Evolutionary conservation across 2,329 filamentous ascomycete species (phyloP).

Genomic region (Cladophialophora yegresii): DNA sequence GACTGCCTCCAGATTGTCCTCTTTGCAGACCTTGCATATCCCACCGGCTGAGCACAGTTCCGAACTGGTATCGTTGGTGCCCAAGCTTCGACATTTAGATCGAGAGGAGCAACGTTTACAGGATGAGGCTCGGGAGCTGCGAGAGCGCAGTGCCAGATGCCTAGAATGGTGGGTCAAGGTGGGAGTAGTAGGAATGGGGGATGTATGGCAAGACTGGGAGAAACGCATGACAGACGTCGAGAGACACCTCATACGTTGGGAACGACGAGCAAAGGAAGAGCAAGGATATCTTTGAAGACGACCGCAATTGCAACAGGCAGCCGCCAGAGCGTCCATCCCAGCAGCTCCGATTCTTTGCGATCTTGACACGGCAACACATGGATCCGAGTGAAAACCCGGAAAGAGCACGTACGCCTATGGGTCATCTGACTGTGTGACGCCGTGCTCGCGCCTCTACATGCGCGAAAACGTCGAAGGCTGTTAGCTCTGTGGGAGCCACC

Average conservation of each 20-base stretch:
- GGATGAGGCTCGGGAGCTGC: slow-evolving; percentile 45
- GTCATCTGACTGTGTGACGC: slow-evolving; percentile 5
- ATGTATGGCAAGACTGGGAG: slow-evolving; percentile 71
- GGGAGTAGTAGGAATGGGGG: slow-evolving; percentile 67
- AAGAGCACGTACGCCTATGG: not conserved
- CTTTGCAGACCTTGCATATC: slow-evolving; percentile 51
- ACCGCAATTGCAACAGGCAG: slow-evolving; percentile 17
- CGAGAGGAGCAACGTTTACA: slow-evolving; percentile 45
- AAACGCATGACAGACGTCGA: slow-evolving; percentile 67
- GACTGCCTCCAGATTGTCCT: slow-evolving; percentile 52
- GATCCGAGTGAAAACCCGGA: not conserved
- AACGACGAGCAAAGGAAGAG: slow-evolving; percentile 54
- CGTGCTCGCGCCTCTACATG: not conserved
- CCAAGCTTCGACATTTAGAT: slow-evolving; percentile 45
- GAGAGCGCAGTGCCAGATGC: slow-evolving; percentile 49
- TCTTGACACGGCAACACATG: not conserved
- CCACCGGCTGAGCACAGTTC: slow-evolving; percentile 48
- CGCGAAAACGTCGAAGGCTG: not conserved
- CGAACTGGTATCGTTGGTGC: slow-evolving; percentile 47
- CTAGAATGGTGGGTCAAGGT: slow-evolving; percentile 74
- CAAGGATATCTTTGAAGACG: slow-evolving; percentile 44
- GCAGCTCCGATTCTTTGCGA: not conserved
- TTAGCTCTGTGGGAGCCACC: not conserved
- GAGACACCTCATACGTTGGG: slow-evolving; percentile 63
- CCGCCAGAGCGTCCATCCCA: not conserved